Evolutionary conservation across 345 rosid genomes (phyloP).

Genomic region (Eucalyptus erythrocorys): DNA sequence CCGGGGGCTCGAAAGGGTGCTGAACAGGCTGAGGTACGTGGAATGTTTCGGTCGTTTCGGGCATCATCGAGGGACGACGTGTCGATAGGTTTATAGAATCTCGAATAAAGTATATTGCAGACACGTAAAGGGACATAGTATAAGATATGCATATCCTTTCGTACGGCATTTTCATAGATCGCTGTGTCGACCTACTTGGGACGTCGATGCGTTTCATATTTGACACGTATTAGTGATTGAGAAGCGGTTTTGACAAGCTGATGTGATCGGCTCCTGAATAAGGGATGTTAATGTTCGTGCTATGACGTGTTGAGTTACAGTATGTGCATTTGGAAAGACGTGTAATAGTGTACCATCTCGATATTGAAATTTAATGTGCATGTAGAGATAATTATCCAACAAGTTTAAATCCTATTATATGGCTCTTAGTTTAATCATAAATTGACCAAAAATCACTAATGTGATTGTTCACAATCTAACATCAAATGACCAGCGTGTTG

Average conservation of each 20-base stretch:
- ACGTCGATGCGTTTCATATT: background rate
- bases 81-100: background rate
- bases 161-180: background rate
- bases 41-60: background rate
- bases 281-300: background rate
- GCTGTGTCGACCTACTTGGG: background rate
- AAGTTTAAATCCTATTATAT: too few relatives aligned
- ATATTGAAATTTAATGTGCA: background rate
- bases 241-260: background rate
- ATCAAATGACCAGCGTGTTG: fast-evolving
- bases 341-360: background rate
- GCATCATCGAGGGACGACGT: background rate
- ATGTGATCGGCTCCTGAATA: background rate
- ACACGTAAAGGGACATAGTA: background rate
- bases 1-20: background rate
- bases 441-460: fast-evolving
- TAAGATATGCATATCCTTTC: background rate
- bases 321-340: background rate
- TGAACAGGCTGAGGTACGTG: background rate
- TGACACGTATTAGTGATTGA: background rate
- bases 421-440: too few relatives aligned
- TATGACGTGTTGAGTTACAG: background rate
- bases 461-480: too few relatives aligned
- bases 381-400: background rate
- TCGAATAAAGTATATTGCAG: background rate